These are phyloP conservation scores for Anthracocystis walkeri DNA, from an alignment of 1,284 basidiomycete species.

Conservation along the genomic window DNA sequence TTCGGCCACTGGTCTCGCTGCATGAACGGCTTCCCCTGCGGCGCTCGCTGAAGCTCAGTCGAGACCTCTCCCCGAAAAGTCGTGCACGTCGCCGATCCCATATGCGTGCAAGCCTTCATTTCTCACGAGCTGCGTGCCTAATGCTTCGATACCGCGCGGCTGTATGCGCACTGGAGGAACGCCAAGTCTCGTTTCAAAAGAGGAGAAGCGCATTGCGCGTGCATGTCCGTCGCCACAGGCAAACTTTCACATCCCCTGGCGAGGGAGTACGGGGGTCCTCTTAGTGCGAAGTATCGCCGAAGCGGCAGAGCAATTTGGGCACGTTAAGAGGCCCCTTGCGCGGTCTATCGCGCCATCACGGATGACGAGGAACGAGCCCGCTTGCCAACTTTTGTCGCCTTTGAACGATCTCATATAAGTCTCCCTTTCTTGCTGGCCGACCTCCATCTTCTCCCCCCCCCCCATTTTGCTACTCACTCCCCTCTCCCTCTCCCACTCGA, in stretches of 20 bases:
- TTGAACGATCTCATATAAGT: conserved; percentile 26
- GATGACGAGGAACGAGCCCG: neutral
- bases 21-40: neutral
- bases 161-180: neutral
- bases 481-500: conserved; percentile 5
- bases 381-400: neutral
- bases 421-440: neutral
- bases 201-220: neutral
- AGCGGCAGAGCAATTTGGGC: too few relatives aligned
- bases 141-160: neutral
- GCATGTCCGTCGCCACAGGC: neutral
- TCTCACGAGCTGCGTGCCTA: conserved; percentile 1
- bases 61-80: neutral
- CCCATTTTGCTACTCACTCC: conserved; percentile 14
- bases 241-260: too few relatives aligned
- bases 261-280: too few relatives aligned
- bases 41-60: neutral
- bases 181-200: conserved; percentile 19
- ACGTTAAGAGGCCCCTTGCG: neutral
- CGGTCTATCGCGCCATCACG: conserved; percentile 2
- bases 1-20: conserved; percentile 4
- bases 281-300: too few relatives aligned
- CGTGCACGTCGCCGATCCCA: conserved; percentile 15
- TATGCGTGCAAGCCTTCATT: neutral
- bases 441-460: neutral